A percentile compares a stretch with the other conserved stretches of the same genome.
Conservation (phyloP, 1,284 basidiomycete species). For the Chalciporus sp. region DNA sequence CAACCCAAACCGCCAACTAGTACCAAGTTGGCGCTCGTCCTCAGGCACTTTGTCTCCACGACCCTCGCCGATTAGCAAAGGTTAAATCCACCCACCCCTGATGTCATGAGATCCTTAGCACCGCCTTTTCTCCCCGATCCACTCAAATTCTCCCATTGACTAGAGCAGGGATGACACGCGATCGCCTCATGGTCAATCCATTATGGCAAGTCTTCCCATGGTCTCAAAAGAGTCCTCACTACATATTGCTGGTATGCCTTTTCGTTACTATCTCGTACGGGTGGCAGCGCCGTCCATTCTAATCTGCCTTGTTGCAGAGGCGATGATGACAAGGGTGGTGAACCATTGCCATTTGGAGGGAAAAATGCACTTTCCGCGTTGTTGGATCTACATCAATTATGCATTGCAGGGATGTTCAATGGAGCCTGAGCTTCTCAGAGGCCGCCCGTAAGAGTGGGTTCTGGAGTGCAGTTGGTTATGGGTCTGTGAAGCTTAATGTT, state of each 20-base stretch:
- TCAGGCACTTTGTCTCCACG: slow-evolving; percentile 9
- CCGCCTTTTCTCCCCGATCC: slow-evolving; percentile 8
- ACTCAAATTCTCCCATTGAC: background rate
- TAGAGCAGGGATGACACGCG: slow-evolving; percentile 21
- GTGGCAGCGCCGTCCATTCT: slow-evolving; percentile 22
- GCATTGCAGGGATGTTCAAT: background rate
- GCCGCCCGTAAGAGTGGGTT: slow-evolving; percentile 1
- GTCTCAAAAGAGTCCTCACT: background rate
- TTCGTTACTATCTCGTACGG: slow-evolving; percentile 1
- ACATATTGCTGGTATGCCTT: slow-evolving; percentile 6
- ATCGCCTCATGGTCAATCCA: slow-evolving; percentile 28
- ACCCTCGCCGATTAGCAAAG: slow-evolving; percentile 24
- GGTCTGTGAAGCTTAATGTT: background rate
- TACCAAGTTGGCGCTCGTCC: background rate
- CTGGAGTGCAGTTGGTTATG: background rate
- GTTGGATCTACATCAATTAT: background rate
- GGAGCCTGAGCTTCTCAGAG: background rate
- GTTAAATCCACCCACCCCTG: slow-evolving; percentile 22
- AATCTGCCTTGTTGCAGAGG: slow-evolving; percentile 2
- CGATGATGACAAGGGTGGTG: slow-evolving; percentile 3
- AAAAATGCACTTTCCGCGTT: background rate
- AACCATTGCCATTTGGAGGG: slow-evolving; percentile 2
- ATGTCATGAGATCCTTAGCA: slow-evolving; percentile 14
- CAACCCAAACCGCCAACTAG: background rate
- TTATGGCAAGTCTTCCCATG: slow-evolving; percentile 14